A percentile compares a stretch with the other conserved stretches of the same genome.
Conservation (phyloP, 805 yeast genomes). For the Maudiozyma turicensis region DNA sequence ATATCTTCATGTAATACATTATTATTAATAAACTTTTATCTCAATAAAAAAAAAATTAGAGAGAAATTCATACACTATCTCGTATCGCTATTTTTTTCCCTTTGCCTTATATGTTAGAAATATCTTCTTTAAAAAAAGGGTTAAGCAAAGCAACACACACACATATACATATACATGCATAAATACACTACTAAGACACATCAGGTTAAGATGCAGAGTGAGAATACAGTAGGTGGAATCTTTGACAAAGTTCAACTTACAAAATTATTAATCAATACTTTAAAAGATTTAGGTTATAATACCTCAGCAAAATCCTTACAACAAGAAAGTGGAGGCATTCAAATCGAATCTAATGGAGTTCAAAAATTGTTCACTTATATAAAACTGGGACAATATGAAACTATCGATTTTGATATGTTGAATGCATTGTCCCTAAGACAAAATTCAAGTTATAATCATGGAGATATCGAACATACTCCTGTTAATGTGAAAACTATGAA, state of each 20-base stretch:
- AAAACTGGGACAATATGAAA: slow-evolving; percentile 34
- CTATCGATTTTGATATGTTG: slow-evolving; percentile 20
- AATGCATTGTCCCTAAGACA: slow-evolving; percentile 5
- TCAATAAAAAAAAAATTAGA: too few species aligned
- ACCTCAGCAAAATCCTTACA: slow-evolving; percentile 33
- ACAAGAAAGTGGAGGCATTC: slow-evolving; percentile 32
- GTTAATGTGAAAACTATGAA: slow-evolving; percentile 6
- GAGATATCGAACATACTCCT: too few species aligned
- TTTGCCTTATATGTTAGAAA: too few species aligned
- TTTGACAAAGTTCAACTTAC: slow-evolving; percentile 33
- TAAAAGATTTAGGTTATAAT: slow-evolving; percentile 40
- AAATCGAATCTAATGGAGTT: slow-evolving; percentile 36
- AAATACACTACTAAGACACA: background rate
- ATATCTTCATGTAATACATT: too few species aligned
- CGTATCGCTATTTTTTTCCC: too few species aligned
- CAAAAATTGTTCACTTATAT: slow-evolving; percentile 32
- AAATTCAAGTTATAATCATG: background rate
- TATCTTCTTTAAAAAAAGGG: too few species aligned
- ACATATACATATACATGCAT: background rate
- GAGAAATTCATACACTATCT: too few species aligned
- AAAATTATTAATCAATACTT: slow-evolving; percentile 40
- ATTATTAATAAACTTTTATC: too few species aligned
- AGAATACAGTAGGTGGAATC: slow-evolving; percentile 1
- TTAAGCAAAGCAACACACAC: too few species aligned
- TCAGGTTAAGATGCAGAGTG: background rate